A percentile compares a stretch with the other conserved stretches of the same genome.
phyloP scores from a whole-genome alignment of 768 basidiomycete species.

The Leccinellum rugosiceps region DNA sequence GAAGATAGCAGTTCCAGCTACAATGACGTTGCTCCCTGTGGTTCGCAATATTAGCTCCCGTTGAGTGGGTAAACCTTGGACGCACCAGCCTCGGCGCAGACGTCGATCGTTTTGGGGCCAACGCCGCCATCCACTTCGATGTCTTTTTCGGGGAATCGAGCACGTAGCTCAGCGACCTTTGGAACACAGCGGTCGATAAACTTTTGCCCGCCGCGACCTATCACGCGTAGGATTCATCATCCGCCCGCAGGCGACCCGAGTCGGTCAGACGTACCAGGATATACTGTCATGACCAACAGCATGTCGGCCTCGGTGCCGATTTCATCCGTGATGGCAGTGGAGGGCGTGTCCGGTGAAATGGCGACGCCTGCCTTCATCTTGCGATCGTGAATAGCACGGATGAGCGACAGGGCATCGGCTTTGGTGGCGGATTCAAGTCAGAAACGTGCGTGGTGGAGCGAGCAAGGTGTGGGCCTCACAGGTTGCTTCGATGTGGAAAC shows the following conservation, averaged over 20 bases:
- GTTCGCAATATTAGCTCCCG: background rate
- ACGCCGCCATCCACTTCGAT: slow-evolving; percentile 99
- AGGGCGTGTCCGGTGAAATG: slow-evolving; percentile 93
- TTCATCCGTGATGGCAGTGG: slow-evolving; percentile 81
- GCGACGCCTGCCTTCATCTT: slow-evolving; percentile 95
- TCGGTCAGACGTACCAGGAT: slow-evolving; percentile 58
- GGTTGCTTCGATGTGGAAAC: slow-evolving; percentile 95
- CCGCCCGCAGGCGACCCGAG: background rate
- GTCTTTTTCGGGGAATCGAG: slow-evolving; percentile 88
- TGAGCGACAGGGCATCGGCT: slow-evolving; percentile 76
- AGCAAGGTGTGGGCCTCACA: slow-evolving; percentile 43
- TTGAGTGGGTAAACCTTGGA: background rate
- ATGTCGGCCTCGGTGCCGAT: slow-evolving; percentile 85
- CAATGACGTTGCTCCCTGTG: slow-evolving; percentile 94
- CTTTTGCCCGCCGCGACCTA: slow-evolving; percentile 93
- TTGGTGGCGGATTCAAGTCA: background rate
- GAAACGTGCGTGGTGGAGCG: slow-evolving; percentile 12
- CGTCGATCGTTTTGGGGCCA: slow-evolving; percentile 83
- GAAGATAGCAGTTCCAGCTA: slow-evolving; percentile 96
- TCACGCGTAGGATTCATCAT: background rate
- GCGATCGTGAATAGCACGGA: slow-evolving; percentile 74
- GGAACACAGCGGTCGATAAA: slow-evolving; percentile 90
- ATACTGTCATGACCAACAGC: slow-evolving; percentile 98
- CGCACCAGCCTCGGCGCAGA: slow-evolving; percentile 86
- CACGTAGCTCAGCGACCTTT: slow-evolving; percentile 88